Evolutionary conservation across 176 grass and related monocot species (phyloP).

Genomic region (Hyparrhenia diplandra): DNA sequence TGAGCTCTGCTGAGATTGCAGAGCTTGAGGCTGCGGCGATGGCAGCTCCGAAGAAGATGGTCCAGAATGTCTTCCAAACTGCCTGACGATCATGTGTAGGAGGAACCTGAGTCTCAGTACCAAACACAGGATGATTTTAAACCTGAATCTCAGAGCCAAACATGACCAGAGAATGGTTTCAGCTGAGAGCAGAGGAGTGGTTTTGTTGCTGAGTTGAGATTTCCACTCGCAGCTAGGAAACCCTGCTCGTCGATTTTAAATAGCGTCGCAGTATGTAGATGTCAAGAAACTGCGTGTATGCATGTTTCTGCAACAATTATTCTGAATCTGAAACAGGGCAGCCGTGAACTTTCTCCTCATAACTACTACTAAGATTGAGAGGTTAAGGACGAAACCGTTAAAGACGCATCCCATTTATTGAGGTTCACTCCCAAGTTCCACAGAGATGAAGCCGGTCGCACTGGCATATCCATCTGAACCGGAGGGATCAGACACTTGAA

Average conservation of each 20-base stretch:
- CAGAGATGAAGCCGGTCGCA: conserved; percentile 4
- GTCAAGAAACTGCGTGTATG: no score
- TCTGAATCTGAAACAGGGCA: background rate
- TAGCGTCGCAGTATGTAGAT: background rate
- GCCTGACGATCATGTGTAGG: conserved; percentile 27
- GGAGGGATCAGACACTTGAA: conserved; percentile 15
- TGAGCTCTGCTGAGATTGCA: conserved; percentile 53
- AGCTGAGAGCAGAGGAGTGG: background rate
- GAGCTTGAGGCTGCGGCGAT: conserved; percentile 71
- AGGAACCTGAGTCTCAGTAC: background rate
- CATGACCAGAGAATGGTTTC: background rate
- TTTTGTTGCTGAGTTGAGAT: background rate
- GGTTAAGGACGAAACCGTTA: background rate
- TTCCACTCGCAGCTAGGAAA: background rate
- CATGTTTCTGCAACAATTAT: background rate
- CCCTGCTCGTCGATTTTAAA: background rate
- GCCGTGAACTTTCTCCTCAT: background rate
- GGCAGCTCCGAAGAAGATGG: conserved; percentile 72
- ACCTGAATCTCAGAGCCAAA: background rate
- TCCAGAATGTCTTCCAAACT: conserved; percentile 92
- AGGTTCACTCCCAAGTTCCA: background rate
- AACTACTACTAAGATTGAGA: background rate
- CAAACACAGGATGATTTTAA: background rate
- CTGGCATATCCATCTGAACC: conserved; percentile 17
- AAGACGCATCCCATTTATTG: conserved; percentile 14